Percentiles rank a stretch among this genome's conserved stretches.
These are phyloP conservation scores for Solanum hybrid DNA, from an alignment of 305 asterid genomes.

Conservation along the genomic window DNA sequence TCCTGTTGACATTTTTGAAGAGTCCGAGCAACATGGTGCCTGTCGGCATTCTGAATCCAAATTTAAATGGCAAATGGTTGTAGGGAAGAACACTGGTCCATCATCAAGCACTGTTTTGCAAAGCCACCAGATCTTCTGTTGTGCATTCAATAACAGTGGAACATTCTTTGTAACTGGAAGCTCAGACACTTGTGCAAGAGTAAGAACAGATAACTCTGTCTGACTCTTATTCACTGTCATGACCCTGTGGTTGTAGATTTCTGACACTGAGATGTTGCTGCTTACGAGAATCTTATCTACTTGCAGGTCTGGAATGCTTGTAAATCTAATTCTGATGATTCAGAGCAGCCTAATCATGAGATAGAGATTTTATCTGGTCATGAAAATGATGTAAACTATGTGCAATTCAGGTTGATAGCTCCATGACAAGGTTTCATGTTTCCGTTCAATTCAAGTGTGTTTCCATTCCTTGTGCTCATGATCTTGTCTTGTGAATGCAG, in stretches of 20 bases:
- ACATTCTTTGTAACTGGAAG: constrained; percentile 97
- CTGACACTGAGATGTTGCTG: background rate
- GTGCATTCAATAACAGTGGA: constrained; percentile 95
- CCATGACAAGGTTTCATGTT: background rate
- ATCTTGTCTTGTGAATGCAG: constrained; percentile 38
- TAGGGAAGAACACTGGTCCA: constrained; percentile 60
- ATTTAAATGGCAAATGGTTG: background rate
- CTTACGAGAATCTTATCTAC: constrained; percentile 2
- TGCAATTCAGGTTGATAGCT: constrained; percentile 85
- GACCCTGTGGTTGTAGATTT: background rate
- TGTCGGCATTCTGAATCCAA: background rate
- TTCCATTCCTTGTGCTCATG: background rate
- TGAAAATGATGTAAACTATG: constrained; percentile 97
- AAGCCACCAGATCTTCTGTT: constrained; percentile 83
- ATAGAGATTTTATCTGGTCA: constrained; percentile 89
- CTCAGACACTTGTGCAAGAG: constrained; percentile 96
- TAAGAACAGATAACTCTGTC: constrained; percentile 13
- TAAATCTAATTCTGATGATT: constrained; percentile 63
- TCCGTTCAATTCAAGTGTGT: background rate
- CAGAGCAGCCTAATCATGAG: constrained; percentile 91
- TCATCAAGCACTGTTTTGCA: constrained; percentile 51
- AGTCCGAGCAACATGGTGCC: background rate
- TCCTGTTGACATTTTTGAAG: background rate
- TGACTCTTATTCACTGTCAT: background rate
- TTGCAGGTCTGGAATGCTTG: constrained; percentile 97